Conservation (phyloP, 129 eudicot species). For the carrot (Daucus carota) region DH1_v3.0 NC_030386.2:18204501-18205000, state of each 20-base stretch:
- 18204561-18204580: neutral
- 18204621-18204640: neutral
- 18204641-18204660: neutral
- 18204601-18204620: neutral
- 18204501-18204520: neutral
- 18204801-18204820: neutral
- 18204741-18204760: neutral
- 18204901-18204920: neutral
- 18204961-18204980: neutral
- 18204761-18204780: neutral
- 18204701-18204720: neutral
- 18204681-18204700: neutral
- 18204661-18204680: neutral
- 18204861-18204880: conserved; percentile 6
- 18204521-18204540: neutral
- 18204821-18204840: neutral
- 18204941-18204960: neutral
- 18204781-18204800: neutral
- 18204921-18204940: neutral
- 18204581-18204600: neutral
- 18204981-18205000: neutral
- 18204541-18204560: neutral
- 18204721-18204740: conserved; percentile 7
- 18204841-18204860: neutral
- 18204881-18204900: neutral